Percentiles rank a stretch among this genome's conserved stretches.
These are phyloP conservation scores for Coniochaeta ligniaria DNA, from an alignment of 2,329 filamentous ascomycete species.

Conservation along the genomic window DNA sequence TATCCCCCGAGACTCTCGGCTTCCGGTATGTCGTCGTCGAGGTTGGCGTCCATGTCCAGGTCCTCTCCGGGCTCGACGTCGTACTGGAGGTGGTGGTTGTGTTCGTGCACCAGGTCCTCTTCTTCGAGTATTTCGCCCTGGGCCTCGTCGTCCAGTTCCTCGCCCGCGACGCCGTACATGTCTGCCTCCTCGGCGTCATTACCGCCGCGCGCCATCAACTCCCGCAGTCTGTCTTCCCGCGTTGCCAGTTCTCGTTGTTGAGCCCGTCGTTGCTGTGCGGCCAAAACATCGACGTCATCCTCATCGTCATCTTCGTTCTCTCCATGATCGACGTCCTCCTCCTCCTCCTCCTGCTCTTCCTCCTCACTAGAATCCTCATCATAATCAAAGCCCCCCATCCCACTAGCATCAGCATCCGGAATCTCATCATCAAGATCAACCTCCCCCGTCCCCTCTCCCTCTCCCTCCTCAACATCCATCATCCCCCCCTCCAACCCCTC, in stretches of 20 bases:
- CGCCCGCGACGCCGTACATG: constrained; percentile 42
- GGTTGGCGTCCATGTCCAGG: constrained; percentile 58
- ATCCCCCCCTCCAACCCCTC: constrained; percentile 26
- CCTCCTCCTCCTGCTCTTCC: constrained; percentile 29
- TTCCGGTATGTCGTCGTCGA: constrained; percentile 66
- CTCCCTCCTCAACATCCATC: constrained; percentile 29
- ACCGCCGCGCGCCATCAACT: constrained; percentile 44
- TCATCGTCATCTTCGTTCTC: constrained; percentile 21
- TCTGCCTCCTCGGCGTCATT: constrained; percentile 32
- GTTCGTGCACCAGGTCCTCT: constrained; percentile 42
- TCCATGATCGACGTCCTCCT: constrained; percentile 25
- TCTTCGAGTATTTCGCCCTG: constrained; percentile 53
- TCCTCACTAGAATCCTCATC: constrained; percentile 36
- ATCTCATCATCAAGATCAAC: constrained; percentile 68
- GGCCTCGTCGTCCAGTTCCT: constrained; percentile 47
- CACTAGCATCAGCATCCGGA: constrained; percentile 49
- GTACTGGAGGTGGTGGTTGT: constrained; percentile 21
- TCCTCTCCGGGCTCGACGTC: constrained; percentile 22
- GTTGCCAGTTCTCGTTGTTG: constrained; percentile 37
- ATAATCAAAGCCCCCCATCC: constrained; percentile 38
- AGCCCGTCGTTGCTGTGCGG: constrained; percentile 14
- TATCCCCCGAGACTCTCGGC: constrained; percentile 53
- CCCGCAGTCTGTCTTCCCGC: constrained; percentile 46
- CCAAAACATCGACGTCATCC: constrained; percentile 19
- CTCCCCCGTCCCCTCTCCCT: constrained; percentile 35